Evolutionary conservation across 2,329 filamentous ascomycete species (phyloP), one percentile per base, ranked within the genome.

Genomic region (Colletotrichum agaves): DNA sequence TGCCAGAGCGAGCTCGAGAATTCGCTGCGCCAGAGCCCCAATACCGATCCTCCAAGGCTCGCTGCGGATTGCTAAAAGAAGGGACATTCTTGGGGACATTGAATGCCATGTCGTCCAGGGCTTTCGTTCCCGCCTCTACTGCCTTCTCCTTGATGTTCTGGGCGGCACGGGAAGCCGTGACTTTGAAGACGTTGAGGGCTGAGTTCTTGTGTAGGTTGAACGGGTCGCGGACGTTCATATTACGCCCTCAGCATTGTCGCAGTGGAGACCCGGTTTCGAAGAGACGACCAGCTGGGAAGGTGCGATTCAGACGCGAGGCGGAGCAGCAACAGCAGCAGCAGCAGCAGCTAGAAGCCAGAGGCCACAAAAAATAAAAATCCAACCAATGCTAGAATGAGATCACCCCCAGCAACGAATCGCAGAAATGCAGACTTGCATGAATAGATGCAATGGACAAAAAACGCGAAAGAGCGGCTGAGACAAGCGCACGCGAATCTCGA

Each of bases 11-110:
- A 72, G 76, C 77, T 73, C 80, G 83, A 69, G 79, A 75, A 27
- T 80, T 80, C 59, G 82, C 80, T 67, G 82, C 82, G 44, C 82
- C 83, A 57, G 83, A 81, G 39, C 84, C 84, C 91, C 91, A 93
- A 67, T 88, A 84, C 68, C 82, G 83, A 77, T 93, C 90, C 78
- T 93, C 90, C 72, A 87, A 78, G 71, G 86, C 80, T 76, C 90
- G 86, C 78, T 90, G 87, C 27, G 89, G 86, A 77, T 88, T 87
- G 70, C 81, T 82, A 76, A 92, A 92, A 73, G 88, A 88, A 61
- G 90, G 91, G n/a, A 90, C 84, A 80, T 91, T 89, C 76, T 87
- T 88, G 15, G 91, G 90, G 41, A 91, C 81, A 55, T 87, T 82
- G 80, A 93, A 93, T 56, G 87, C 81, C 88, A 90, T 90, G 69